Percentiles rank a stretch among this genome's conserved stretches.
These are phyloP conservation scores for Ustilago sp. DNA, from an alignment of 1,284 basidiomycete species.

Conservation along the genomic window DNA sequence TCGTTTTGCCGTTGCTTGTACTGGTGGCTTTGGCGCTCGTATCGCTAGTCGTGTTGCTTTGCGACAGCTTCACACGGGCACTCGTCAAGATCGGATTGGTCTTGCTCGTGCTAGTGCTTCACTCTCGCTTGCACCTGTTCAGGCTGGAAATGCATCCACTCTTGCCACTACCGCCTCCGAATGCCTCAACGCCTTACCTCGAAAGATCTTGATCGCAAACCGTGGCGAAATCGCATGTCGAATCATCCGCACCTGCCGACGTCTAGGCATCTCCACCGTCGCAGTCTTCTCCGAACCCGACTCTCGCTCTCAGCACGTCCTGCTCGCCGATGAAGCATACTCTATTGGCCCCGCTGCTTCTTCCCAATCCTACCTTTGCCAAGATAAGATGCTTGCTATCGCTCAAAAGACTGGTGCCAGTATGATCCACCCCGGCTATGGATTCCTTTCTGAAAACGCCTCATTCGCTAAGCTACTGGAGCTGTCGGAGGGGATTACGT, in stretches of 20 bases:
- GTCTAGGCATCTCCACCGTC: constrained; percentile 87
- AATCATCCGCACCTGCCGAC: constrained; percentile 87
- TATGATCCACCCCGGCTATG: constrained; percentile 84
- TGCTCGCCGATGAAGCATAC: constrained; percentile 92
- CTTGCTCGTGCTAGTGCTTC: too few species aligned
- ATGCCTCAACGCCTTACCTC: constrained; percentile 41
- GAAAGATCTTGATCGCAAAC: constrained; percentile 64
- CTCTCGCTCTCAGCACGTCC: constrained; percentile 78
- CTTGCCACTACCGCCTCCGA: constrained; percentile 16
- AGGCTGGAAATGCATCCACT: neutral
- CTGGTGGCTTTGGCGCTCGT: neutral
- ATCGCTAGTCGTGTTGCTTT: constrained; percentile 5
- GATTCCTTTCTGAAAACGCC: constrained; percentile 78
- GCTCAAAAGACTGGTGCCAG: constrained; percentile 82
- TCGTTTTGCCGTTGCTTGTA: constrained; percentile 14
- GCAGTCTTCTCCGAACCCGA: constrained; percentile 91
- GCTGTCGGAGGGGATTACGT: constrained; percentile 56
- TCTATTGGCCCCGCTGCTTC: constrained; percentile 91
- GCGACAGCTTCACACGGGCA: constrained; percentile 17
- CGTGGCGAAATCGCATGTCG: constrained; percentile 95
- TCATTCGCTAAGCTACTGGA: constrained; percentile 51
- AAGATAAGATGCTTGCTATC: constrained; percentile 87
- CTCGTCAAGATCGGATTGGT: neutral
- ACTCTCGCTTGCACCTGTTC: neutral
- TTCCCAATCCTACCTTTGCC: constrained; percentile 85